phyloP scores from a whole-genome alignment of 805 yeast species.

The Ogataea thermomethanolica region DNA sequence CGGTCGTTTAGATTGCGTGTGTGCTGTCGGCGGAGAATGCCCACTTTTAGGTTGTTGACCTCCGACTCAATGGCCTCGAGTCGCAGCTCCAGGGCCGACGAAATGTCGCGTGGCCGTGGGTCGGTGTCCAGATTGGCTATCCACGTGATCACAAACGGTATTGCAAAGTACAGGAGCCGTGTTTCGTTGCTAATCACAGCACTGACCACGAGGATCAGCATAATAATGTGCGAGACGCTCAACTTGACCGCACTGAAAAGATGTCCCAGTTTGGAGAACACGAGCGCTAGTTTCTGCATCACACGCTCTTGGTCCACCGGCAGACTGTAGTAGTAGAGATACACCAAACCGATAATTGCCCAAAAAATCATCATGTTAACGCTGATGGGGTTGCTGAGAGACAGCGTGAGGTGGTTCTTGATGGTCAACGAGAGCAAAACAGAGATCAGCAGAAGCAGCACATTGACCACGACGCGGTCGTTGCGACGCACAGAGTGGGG shows the following conservation, averaged over 20 bases:
- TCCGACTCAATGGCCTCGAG: constrained; percentile 14
- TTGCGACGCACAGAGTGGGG: not conserved
- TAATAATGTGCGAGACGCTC: constrained; percentile 10
- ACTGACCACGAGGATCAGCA: constrained; percentile 14
- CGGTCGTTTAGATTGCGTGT: constrained; percentile 8
- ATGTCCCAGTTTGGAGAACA: constrained; percentile 6
- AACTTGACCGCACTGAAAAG: constrained; percentile 8
- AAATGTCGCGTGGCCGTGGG: not conserved
- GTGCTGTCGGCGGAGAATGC: constrained; percentile 11
- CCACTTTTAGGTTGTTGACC: constrained; percentile 9
- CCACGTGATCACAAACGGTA: constrained; percentile 15
- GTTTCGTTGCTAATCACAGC: constrained; percentile 14
- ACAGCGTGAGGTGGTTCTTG: constrained; percentile 10
- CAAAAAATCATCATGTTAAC: constrained; percentile 10
- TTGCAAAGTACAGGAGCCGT: constrained; percentile 10
- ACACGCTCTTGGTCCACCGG: constrained; percentile 11
- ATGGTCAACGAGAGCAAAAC: constrained; percentile 13
- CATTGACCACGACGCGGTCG: constrained; percentile 11
- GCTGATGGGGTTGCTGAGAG: constrained; percentile 9
- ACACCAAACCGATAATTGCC: constrained; percentile 4
- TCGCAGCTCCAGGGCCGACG: constrained; percentile 5
- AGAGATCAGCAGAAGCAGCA: constrained; percentile 9
- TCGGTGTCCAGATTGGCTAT: constrained; percentile 10
- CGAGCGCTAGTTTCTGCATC: constrained; percentile 7
- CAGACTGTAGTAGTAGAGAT: constrained; percentile 13